A percentile compares a stretch with the other conserved stretches of the same genome.
Conservation (phyloP, 257 asterid genomes). For the Anisodus tanguticus region DNA sequence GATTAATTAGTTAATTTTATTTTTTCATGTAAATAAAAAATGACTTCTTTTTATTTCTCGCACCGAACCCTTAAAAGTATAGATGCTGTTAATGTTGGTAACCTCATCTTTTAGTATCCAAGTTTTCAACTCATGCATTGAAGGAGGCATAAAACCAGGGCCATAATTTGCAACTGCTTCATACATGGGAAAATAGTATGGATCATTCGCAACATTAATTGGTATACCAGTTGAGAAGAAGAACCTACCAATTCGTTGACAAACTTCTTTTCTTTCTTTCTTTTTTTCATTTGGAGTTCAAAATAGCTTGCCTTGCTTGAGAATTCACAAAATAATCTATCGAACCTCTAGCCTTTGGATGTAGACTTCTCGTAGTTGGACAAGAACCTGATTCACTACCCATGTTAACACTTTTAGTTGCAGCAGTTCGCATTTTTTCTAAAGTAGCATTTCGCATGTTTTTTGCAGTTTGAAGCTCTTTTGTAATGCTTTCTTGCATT, state of each 20-base stretch:
- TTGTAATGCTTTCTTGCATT: background rate
- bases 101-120: background rate
- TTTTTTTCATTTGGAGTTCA: background rate
- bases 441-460: background rate
- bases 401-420: background rate
- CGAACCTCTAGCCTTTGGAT: background rate
- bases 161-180: background rate
- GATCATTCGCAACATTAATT: background rate
- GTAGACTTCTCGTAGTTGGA: background rate
- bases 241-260: background rate
- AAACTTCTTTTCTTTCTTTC: background rate
- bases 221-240: too few relatives aligned
- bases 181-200: background rate
- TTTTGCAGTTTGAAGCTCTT: background rate
- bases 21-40: too few relatives aligned
- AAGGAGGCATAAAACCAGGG: background rate
- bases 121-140: background rate
- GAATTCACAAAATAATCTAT: background rate
- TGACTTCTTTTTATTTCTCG: too few relatives aligned
- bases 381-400: background rate
- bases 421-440: background rate
- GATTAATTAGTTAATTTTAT: too few relatives aligned
- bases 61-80: too few relatives aligned
- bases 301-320: background rate
- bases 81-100: too few relatives aligned